Evolutionary conservation across 169 alveolate species (phyloP).

Genomic region (Cryptosporidium sp.): DNA sequence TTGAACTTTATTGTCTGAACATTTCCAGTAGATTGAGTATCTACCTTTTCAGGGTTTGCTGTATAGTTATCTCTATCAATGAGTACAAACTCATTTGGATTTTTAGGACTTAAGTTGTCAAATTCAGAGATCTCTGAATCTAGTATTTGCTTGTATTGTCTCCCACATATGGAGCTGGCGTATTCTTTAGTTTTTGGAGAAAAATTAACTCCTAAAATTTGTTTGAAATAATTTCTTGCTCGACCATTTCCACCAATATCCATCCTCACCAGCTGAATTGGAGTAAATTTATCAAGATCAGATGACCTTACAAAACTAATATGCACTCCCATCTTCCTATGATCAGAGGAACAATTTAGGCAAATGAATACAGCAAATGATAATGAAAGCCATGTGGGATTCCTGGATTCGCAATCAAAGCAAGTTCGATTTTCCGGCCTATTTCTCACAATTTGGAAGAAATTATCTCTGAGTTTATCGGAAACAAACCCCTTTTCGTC

Average conservation of each 20-base stretch:
- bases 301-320: slow-evolving; percentile 93
- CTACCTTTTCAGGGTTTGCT: neutral
- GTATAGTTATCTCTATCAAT: neutral
- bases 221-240: slow-evolving; percentile 64
- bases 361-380: slow-evolving; percentile 95
- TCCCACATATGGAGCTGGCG: slow-evolving; percentile 27
- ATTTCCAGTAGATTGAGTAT: neutral
- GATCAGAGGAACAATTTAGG: slow-evolving; percentile 95
- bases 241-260: slow-evolving; percentile 78
- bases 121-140: slow-evolving; percentile 14
- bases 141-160: slow-evolving; percentile 36
- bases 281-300: slow-evolving; percentile 91
- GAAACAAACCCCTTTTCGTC: slow-evolving; percentile 87
- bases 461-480: slow-evolving; percentile 83
- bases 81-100: neutral
- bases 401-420: slow-evolving; percentile 94
- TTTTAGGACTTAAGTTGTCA: neutral
- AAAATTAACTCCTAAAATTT: slow-evolving; percentile 14
- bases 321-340: slow-evolving; percentile 95
- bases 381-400: slow-evolving; percentile 97
- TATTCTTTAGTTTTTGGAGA: slow-evolving; percentile 53
- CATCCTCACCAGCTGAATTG: slow-evolving; percentile 86
- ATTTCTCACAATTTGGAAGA: slow-evolving; percentile 81
- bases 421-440: slow-evolving; percentile 88
- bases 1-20: neutral